Percentiles rank a stretch among this genome's conserved stretches.
These are phyloP conservation scores for Orbilia quercus DNA, from an alignment of 2,329 filamentous ascomycete species.

Conservation along the genomic window DNA sequence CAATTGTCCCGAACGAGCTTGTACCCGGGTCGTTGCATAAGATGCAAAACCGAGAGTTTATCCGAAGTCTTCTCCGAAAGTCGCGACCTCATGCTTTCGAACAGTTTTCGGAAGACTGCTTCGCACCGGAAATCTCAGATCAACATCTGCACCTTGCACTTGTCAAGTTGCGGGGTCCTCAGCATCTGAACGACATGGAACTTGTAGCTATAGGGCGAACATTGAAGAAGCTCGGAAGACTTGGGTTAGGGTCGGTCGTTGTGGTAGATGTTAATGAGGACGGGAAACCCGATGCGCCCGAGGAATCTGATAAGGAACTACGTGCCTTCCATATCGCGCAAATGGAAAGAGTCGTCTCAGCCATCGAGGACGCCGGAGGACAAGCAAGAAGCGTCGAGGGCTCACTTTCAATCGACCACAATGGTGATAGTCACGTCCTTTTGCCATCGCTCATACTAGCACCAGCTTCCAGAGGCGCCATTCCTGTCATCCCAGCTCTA, in stretches of 20 bases:
- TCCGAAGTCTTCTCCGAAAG: conserved; percentile 64
- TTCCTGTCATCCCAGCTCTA: conserved; percentile 76
- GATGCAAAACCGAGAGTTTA: conserved; percentile 72
- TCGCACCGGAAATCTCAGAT: conserved; percentile 58
- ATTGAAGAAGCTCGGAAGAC: conserved; percentile 80
- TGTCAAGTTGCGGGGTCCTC: conserved; percentile 75
- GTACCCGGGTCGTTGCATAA: conserved; percentile 70
- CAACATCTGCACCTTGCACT: conserved; percentile 77
- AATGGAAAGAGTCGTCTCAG: conserved; percentile 57
- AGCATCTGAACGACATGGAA: conserved; percentile 75
- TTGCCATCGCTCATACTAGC: conserved; percentile 70
- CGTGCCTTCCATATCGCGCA: conserved; percentile 43
- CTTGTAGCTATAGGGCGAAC: conserved; percentile 83
- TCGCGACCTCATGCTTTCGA: conserved; percentile 61
- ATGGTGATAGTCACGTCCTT: conserved; percentile 63
- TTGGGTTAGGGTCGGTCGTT: conserved; percentile 84
- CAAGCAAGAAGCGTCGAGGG: conserved; percentile 58
- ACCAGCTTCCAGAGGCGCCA: conserved; percentile 74
- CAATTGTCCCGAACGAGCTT: conserved; percentile 73
- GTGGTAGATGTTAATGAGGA: conserved; percentile 75
- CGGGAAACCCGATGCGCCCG: conserved; percentile 43
- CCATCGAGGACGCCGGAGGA: conserved; percentile 56
- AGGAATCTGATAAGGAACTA: conserved; percentile 30
- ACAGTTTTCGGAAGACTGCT: conserved; percentile 60
- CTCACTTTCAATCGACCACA: conserved; percentile 60